Evolutionary conservation across 2,329 filamentous ascomycete species (phyloP), one percentile per base, ranked within the genome.

Genomic region (Colletotrichum zoysiae): DNA sequence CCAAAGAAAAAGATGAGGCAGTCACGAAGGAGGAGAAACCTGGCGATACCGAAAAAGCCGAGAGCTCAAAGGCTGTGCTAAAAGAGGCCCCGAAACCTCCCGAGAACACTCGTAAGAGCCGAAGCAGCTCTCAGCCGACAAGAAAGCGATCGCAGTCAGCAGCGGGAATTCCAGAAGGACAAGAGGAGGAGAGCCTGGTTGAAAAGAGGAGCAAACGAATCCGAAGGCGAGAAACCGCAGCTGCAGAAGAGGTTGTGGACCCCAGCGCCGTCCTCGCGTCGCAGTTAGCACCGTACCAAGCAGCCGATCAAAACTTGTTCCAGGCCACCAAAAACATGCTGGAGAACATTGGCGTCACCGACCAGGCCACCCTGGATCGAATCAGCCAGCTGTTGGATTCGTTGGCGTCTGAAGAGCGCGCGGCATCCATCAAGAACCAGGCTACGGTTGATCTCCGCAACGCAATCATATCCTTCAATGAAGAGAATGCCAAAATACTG

Each of bases 151-250:
- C 90, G 2, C 89, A 91, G 72, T 92, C 90, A 14, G 81, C 82
- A 40, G 90, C 90, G 5, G 89, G 89, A 3, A 79, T 92, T 20
- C 83, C 83, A 0, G 89, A 91, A 3, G 83, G 80, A 0, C 83
- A 77, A 0, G 88, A 90, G 9, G 89, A 91, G 63, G 89, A 91
- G 44, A 85, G 83, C 33, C 83, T 82, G 2, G 84, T 87, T 14
- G 87, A 88, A 65, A 92, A 91, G 76, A 84, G 90, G 68, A 92
- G 90, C 79, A 93, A 92, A 77, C 84, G 91, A 61, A 90, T 90
- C 40, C 86, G 90, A 57, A 86, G 89, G 23, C 85, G 90, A 65
- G 90, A 91, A 55, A 87, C 85, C 4, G 84, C 86, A 14, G 79
- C 82, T 14, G 79, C 81, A 5, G 89, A 88, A 46, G 89, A 90